Evolutionary conservation across 176 grass and related monocot genomes (phyloP), one percentile per base, ranked within the genome.

Genomic region (Aegilops longissima): DNA sequence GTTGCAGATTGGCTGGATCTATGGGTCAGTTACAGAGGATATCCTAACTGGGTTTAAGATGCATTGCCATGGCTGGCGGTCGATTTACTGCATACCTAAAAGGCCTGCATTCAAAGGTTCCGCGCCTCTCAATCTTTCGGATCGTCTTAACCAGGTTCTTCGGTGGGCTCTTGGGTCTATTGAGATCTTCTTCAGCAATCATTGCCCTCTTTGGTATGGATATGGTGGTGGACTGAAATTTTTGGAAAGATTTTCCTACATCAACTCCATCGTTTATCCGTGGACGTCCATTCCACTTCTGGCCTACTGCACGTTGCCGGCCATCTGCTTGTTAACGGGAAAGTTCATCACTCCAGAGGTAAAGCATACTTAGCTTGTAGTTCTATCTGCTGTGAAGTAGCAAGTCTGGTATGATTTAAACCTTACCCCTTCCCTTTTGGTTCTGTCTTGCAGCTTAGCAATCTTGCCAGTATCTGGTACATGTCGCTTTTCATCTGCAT

Each of bases 201-300:
- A 97, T 40, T 97, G 95, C 88, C 95, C 95, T 73, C 91, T 97
- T n/a, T 97, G 93, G 95, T 97, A 97, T 72, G 93, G 92, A 62
- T 97, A 97, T 76, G 91, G 89, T 67, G 93, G 89, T 40, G 84
- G 89, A 77, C 83, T 97, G 63, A 97, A 91, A 76, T 88, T 94
- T 82, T 80, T 97, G 86, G 91, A 97, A 83, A 95, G 95, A 61
- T 56, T 97, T 81, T 93, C 95, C 1, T 97, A 97, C 72, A 97
- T 97, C 39, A 97, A 95, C 84, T 92, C 95, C 73, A 97, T 94
- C 20, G 92, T 93, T 59, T 97, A 97, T 88, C 95, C 95, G 33
- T 90, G 94, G 61, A 95, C 95, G 12, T 97, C 93, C 59, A 78
- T 97, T 59, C 95, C 95, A 70, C 91, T 97, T 73, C 49, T 97